Percentiles rank a stretch among this genome's conserved stretches.
Conservation (phyloP, 208 protist genomes). For the Tritrichomonas musculus region DNA sequence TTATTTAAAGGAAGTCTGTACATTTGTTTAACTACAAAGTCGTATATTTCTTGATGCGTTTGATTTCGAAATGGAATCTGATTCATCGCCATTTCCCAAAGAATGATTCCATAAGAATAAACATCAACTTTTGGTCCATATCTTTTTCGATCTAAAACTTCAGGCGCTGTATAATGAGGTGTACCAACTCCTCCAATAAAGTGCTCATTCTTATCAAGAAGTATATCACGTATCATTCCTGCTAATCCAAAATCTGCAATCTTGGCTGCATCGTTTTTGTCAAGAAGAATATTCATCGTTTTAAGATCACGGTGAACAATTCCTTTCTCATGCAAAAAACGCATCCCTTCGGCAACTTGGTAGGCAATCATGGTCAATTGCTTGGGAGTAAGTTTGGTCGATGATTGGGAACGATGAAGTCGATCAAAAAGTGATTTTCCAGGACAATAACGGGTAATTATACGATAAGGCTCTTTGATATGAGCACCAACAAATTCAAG, state of each 20-base stretch:
- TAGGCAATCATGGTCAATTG: neutral
- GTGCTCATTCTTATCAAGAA: neutral
- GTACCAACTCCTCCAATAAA: neutral
- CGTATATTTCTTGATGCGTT: neutral
- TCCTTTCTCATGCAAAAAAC: neutral
- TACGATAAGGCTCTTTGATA: neutral
- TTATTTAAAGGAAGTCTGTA: neutral
- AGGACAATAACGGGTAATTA: neutral
- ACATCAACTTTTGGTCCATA: neutral
- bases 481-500: slow-evolving; percentile 27
- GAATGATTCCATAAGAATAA: slow-evolving; percentile 6
- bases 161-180: slow-evolving; percentile 9
- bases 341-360: slow-evolving; percentile 4
- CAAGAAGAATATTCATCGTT: slow-evolving; percentile 10
- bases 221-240: neutral
- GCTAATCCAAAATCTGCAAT: slow-evolving; percentile 26
- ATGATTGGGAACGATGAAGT: neutral
- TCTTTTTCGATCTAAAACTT: neutral
- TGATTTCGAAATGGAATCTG: neutral
- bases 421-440: slow-evolving; percentile 27
- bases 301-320: slow-evolving; percentile 25
- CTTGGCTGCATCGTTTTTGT: neutral
- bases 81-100: slow-evolving; percentile 6
- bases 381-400: neutral
- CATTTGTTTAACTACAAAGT: neutral